phyloP scores from a whole-genome alignment of 2,329 filamentous ascomycete species.

The Verticillium zaregamsianum region DNA sequence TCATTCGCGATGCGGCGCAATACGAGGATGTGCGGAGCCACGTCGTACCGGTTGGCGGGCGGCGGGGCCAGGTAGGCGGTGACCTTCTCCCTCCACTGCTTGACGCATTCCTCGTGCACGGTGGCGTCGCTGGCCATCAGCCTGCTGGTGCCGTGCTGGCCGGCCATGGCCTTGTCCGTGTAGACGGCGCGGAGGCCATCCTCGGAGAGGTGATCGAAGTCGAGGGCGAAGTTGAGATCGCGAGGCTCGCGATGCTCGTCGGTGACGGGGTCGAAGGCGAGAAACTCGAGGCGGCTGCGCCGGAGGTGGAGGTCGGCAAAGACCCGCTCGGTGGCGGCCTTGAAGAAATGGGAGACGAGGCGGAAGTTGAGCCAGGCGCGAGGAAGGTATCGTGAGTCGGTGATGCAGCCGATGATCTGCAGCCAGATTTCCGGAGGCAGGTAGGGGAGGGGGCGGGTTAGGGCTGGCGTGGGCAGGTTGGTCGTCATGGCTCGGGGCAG shows the following conservation, averaged over 20 bases:
- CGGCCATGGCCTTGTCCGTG: constrained; percentile 2
- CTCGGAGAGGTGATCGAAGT: constrained; percentile 4
- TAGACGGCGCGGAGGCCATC: constrained; percentile 3
- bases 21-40: constrained; percentile 6
- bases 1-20: constrained; percentile 11
- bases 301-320: constrained; percentile 9
- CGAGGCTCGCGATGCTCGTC: neutral
- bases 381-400: constrained; percentile 11
- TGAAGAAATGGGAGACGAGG: constrained; percentile 9
- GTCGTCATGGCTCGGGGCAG: neutral
- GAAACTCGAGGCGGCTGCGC: constrained; percentile 6
- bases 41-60: constrained; percentile 3
- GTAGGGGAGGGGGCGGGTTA: neutral
- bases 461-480: neutral
- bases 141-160: neutral
- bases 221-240: constrained; percentile 5
- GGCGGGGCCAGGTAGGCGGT: constrained; percentile 3
- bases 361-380: constrained; percentile 12
- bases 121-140: neutral
- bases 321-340: constrained; percentile 9
- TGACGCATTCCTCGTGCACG: constrained; percentile 1
- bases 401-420: constrained; percentile 9
- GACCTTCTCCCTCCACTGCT: constrained; percentile 5
- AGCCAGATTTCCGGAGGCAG: constrained; percentile 12
- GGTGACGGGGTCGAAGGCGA: constrained; percentile 4